These are phyloP conservation scores for Buxus sempervirens DNA, from an alignment of 164 flowering plant species.

Conservation along the genomic window DNA sequence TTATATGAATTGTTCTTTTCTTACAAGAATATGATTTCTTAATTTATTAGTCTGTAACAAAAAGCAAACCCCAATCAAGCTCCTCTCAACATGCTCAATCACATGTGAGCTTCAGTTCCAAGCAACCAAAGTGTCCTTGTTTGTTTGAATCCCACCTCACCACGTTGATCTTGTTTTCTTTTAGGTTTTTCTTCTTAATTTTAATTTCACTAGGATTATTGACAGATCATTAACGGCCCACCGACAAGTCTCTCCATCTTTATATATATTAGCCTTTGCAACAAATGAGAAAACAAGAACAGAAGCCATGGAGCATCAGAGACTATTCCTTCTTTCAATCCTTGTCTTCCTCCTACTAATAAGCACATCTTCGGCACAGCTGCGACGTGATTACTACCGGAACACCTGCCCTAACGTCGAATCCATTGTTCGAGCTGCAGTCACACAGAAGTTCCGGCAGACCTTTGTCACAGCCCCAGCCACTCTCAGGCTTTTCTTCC, in stretches of 20 bases:
- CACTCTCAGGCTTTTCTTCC: conserved; percentile 42
- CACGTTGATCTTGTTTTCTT: too few species aligned
- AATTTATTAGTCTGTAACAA: neutral
- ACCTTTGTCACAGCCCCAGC: conserved; percentile 41
- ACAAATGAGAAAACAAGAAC: neutral
- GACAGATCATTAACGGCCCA: conserved; percentile 20
- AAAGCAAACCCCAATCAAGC: neutral
- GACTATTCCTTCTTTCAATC: conserved; percentile 6
- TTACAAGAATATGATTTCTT: neutral
- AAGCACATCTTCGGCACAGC: conserved; percentile 27
- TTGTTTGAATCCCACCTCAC: too few species aligned
- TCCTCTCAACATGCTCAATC: neutral
- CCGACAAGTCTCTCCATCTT: neutral
- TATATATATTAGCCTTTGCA: neutral
- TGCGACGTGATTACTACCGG: conserved; percentile 26
- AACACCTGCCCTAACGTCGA: conserved; percentile 36
- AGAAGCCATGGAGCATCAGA: conserved; percentile 14
- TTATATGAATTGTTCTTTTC: neutral
- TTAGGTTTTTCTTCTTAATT: too few species aligned
- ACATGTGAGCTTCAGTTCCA: neutral
- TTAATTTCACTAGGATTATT: conserved; percentile 11
- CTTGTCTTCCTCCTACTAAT: conserved; percentile 19
- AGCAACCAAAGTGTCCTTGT: too few species aligned
- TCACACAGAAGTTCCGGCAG: conserved; percentile 28
- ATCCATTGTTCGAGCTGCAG: conserved; percentile 28